Evolutionary conservation across 75 land plant genomes (phyloP).

Genomic region (Adiantum capillusveneris): DNA sequence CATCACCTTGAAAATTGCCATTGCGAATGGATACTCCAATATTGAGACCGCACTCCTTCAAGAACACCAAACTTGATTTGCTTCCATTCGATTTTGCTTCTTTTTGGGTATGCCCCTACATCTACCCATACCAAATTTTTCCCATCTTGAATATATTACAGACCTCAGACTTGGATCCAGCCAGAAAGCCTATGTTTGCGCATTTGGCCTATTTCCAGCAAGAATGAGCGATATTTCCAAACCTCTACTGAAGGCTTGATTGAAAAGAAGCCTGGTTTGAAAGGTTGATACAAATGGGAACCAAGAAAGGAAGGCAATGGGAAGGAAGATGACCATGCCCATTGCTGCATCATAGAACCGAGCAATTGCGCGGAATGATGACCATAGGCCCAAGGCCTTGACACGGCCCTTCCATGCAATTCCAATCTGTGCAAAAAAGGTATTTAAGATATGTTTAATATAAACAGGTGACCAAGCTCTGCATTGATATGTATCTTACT

Average conservation of each 20-base stretch:
- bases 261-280: conserved; percentile 93
- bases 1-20: no score
- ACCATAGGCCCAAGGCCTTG: conserved; percentile 64
- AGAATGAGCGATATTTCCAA: conserved; percentile 89
- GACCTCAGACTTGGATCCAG: no score
- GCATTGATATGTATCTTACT: not conserved
- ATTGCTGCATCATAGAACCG: conserved; percentile 89
- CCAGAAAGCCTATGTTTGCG: conserved; percentile 17
- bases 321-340: conserved; percentile 80
- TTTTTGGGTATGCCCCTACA: no score
- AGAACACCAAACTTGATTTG: no score
- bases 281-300: conserved; percentile 97
- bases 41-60: no score
- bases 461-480: not conserved
- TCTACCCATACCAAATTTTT: no score
- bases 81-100: no score
- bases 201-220: conserved; percentile 94
- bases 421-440: conserved; percentile 49
- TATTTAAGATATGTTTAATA: not conserved
- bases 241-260: conserved; percentile 98
- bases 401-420: conserved; percentile 59
- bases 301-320: conserved; percentile 86
- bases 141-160: no score
- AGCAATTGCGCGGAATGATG: conserved; percentile 75
- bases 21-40: no score